Percentiles rank a stretch among this genome's conserved stretches.
Evolutionary conservation across 768 basidiomycete species (phyloP).

Genomic region (Dendrothele bispora): DNA sequence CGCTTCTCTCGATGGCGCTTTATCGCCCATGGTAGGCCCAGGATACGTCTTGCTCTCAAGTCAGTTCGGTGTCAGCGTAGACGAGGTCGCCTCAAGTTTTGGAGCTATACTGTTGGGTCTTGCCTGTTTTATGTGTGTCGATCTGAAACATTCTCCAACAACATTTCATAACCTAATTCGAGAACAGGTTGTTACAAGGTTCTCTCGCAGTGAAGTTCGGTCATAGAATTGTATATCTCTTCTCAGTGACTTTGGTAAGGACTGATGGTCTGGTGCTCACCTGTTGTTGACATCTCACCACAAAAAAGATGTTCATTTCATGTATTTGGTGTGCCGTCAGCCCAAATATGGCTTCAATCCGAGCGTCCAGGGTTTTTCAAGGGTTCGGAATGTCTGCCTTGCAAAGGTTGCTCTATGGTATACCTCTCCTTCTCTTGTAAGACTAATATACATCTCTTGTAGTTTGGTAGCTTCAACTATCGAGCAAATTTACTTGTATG

Average conservation of each 20-base stretch:
- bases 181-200: conserved; percentile 35
- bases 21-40: conserved; percentile 43
- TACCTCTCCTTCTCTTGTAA: not conserved
- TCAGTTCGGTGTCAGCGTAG: conserved; percentile 41
- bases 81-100: conserved; percentile 42
- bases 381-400: conserved; percentile 45
- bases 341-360: conserved; percentile 40
- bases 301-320: conserved; percentile 39
- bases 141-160: not conserved
- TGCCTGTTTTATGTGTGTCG: conserved; percentile 39
- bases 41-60: conserved; percentile 40
- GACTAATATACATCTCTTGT: not conserved
- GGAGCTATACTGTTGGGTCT: conserved; percentile 41
- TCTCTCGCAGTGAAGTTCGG: conserved; percentile 43
- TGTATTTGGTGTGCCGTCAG: conserved; percentile 46
- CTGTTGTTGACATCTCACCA: not conserved
- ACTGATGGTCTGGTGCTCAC: not conserved
- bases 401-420: conserved; percentile 30
- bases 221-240: conserved; percentile 43
- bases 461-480: conserved; percentile 42
- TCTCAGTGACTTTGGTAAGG: conserved; percentile 38
- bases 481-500: conserved; percentile 43
- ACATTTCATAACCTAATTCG: not conserved
- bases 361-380: conserved; percentile 43
- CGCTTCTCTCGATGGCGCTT: conserved; percentile 40